Base-by-base conservation (phyloP, 306 rosid species). In the Oxytropis ochrocephala region DNA sequence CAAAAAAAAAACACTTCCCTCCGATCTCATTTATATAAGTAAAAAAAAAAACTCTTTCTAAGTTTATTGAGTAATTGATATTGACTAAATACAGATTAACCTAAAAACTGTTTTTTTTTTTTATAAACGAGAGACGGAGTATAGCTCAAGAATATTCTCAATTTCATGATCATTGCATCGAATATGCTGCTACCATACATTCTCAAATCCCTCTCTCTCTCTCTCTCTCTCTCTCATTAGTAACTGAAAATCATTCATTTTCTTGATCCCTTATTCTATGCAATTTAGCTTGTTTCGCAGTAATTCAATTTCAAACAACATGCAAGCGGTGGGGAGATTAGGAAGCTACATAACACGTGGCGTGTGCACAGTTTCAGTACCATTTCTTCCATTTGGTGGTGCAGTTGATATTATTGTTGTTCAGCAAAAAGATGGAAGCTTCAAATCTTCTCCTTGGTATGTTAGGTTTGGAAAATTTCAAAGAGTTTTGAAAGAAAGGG, bases 381-480 rank as follows among this genome's bases (percentile, higher is more conserved):
- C 96, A 0, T 90, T 94, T 32, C 95, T 87, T 36, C 96, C 99
- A 2, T 87, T 90, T 48, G 99, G 99, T 5, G 96, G 99, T 7
- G 97, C 97, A 1, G 96, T 95, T 41, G 97, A 95, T 72, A 89
- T 95, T 42, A 85, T 95, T 69, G 97, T 89, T 35, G 99, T 91
- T 64, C 77, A 86, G 44, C 99, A 91, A 78, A 84, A 64, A 79
- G 99, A 95, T 72, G 99, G 96, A 30, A 85, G 88, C 78, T 89
- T 83, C 75, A 95, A 87, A 72, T 91, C 97, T 1, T 95, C 97
- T 2, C 95, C 95, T 33, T 95, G 99, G 99, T 89, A 87, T 48
- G 86, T 95, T 13, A 80, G 92, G 56, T 95, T 95, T 78, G 97
- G 97, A 68, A 95, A 95, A 73, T 81, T 89, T 58, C 96, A 86